Conservation (phyloP, 495 filamentous ascomycete species). For the Aspergillus diversus region DNA sequence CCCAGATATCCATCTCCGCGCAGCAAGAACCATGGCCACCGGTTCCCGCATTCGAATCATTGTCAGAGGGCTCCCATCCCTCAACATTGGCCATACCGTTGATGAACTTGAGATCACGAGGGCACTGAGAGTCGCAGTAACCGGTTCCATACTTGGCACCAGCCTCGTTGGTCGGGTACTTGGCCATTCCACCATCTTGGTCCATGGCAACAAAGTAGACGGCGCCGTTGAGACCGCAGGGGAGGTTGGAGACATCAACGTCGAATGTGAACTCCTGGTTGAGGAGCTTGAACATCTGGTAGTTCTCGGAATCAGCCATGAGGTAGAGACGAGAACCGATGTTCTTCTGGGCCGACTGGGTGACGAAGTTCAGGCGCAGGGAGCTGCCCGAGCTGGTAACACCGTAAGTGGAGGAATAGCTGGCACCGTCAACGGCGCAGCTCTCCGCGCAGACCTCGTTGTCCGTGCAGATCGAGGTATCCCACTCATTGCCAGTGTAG, state of each 20-base stretch:
- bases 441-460: conserved; percentile 56
- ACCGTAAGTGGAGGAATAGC: conserved; percentile 61
- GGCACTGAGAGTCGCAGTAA: conserved; percentile 78
- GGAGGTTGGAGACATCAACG: conserved; percentile 65
- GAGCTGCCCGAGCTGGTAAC: conserved; percentile 56
- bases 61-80: conserved; percentile 60
- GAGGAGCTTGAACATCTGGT: conserved; percentile 61
- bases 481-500: conserved; percentile 65
- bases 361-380: conserved; percentile 61
- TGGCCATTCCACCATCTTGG: conserved; percentile 58
- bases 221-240: conserved; percentile 74
- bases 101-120: conserved; percentile 68
- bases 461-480: conserved; percentile 56
- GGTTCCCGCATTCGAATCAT: conserved; percentile 61
- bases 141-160: conserved; percentile 75
- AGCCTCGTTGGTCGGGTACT: conserved; percentile 61
- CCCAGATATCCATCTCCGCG: conserved; percentile 75
- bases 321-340: conserved; percentile 66
- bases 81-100: conserved; percentile 67
- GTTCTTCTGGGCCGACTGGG: conserved; percentile 42
- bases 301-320: conserved; percentile 55
- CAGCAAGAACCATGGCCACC: conserved; percentile 70
- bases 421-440: conserved; percentile 64
- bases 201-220: conserved; percentile 72
- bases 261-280: conserved; percentile 71